These are phyloP conservation scores for Myrica gale DNA, from an alignment of 306 rosid species.

Conservation along the genomic window DNA sequence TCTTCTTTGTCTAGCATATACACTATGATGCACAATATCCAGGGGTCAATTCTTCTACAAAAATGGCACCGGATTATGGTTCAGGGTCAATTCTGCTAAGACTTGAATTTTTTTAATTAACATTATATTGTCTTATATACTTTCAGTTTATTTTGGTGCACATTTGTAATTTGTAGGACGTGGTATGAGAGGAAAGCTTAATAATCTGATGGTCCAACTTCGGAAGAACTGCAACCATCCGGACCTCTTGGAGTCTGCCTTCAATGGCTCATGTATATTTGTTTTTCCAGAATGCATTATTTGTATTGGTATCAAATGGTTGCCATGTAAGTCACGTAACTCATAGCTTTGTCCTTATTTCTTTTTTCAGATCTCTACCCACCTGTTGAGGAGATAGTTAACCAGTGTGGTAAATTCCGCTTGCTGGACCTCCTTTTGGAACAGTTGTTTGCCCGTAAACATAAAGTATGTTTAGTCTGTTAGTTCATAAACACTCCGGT, in stretches of 20 bases:
- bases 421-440: slow-evolving; percentile 77
- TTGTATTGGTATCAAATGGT: slow-evolving; percentile 17
- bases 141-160: neutral
- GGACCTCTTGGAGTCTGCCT: slow-evolving; percentile 67
- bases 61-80: neutral
- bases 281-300: slow-evolving; percentile 1
- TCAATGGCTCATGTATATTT: slow-evolving; percentile 54
- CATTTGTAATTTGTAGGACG: slow-evolving; percentile 43
- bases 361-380: slow-evolving; percentile 55
- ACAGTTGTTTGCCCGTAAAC: slow-evolving; percentile 57
- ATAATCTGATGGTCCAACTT: slow-evolving; percentile 76
- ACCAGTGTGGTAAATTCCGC: slow-evolving; percentile 81
- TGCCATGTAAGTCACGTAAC: slow-evolving; percentile 19
- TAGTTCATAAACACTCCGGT: slow-evolving; percentile 16
- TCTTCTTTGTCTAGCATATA: neutral
- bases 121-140: neutral
- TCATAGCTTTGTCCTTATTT: slow-evolving; percentile 21
- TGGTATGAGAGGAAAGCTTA: slow-evolving; percentile 31
- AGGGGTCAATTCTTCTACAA: neutral
- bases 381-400: slow-evolving; percentile 73
- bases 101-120: neutral
- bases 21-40: neutral
- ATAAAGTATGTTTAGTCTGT: slow-evolving; percentile 53
- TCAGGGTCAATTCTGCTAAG: neutral
- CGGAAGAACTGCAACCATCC: slow-evolving; percentile 98